Evolutionary conservation across 2,329 filamentous ascomycete genomes (phyloP).

Genomic region (Colletotrichum orbiculare): DNA sequence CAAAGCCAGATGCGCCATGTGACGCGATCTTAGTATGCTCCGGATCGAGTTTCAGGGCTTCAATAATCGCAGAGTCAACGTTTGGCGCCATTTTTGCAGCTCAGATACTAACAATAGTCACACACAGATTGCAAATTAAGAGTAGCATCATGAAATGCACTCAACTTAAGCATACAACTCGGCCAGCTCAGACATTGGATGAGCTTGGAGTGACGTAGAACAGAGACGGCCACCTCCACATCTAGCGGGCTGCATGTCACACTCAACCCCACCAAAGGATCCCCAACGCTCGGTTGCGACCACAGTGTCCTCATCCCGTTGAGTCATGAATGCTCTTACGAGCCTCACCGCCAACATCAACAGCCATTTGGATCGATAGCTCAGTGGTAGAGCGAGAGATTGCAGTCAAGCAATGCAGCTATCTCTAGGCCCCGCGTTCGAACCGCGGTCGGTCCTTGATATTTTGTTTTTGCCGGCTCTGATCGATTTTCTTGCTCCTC

Average conservation of each 20-base stretch:
- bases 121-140: neutral
- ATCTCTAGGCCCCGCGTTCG: conserved; percentile 38
- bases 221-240: conserved; percentile 15
- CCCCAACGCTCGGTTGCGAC: neutral
- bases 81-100: conserved; percentile 42
- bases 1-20: conserved; percentile 75
- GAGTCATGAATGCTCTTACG: neutral
- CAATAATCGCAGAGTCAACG: conserved; percentile 71
- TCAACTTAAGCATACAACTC: conserved; percentile 16
- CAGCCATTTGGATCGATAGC: conserved; percentile 34
- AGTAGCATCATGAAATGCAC: neutral
- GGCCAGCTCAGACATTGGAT: conserved; percentile 12
- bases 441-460: conserved; percentile 35
- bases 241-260: conserved; percentile 7
- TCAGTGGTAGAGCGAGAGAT: conserved; percentile 38
- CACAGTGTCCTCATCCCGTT: conserved; percentile 11
- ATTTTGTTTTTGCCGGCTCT: conserved; percentile 2
- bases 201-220: conserved; percentile 33
- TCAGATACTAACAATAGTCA: neutral
- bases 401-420: conserved; percentile 12
- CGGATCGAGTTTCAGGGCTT: conserved; percentile 69
- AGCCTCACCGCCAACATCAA: rapidly evolving
- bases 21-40: conserved; percentile 64
- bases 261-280: conserved; percentile 13
- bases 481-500: neutral